These are phyloP conservation scores for Sugiyamaella marilandica DNA, from an alignment of 805 yeast species.

Conservation along the genomic window DNA sequence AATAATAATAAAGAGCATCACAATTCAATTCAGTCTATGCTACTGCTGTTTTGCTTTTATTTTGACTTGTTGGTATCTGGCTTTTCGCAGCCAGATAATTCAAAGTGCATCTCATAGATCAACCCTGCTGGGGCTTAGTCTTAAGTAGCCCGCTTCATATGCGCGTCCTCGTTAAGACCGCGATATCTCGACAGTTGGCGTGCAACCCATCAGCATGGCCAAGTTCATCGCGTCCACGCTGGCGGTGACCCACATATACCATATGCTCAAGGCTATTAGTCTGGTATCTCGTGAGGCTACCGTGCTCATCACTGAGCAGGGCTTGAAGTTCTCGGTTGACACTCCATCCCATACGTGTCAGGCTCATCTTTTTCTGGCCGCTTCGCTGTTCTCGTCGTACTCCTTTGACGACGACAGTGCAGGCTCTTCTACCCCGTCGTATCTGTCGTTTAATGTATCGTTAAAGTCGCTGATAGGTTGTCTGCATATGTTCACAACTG, in stretches of 20 bases:
- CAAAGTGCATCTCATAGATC: too few relatives aligned
- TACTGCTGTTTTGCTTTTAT: too few relatives aligned
- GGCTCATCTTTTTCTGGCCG: conserved; percentile 22
- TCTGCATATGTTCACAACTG: conserved; percentile 22
- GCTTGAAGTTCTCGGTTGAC: conserved; percentile 47
- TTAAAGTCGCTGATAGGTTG: conserved; percentile 23
- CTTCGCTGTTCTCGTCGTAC: conserved; percentile 21
- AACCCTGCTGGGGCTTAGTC: too few relatives aligned
- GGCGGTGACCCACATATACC: conserved; percentile 42
- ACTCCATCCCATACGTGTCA: conserved; percentile 20
- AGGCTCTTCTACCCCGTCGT: not conserved
- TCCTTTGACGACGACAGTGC: conserved; percentile 12
- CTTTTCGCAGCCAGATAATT: too few relatives aligned
- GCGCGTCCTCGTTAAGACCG: too few relatives aligned
- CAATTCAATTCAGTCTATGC: too few relatives aligned
- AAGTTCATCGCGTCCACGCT: conserved; percentile 44
- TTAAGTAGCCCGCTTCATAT: too few relatives aligned
- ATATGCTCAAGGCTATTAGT: conserved; percentile 41
- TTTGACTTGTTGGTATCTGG: too few relatives aligned
- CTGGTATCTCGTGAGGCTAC: conserved; percentile 39
- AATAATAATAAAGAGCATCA: too few relatives aligned
- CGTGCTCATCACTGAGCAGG: conserved; percentile 45
- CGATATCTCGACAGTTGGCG: too few relatives aligned
- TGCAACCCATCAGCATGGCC: not conserved
- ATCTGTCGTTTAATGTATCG: conserved; percentile 17